phyloP scores from a whole-genome alignment of 768 basidiomycete genomes.

The Boletus pseudopeckii region DNA sequence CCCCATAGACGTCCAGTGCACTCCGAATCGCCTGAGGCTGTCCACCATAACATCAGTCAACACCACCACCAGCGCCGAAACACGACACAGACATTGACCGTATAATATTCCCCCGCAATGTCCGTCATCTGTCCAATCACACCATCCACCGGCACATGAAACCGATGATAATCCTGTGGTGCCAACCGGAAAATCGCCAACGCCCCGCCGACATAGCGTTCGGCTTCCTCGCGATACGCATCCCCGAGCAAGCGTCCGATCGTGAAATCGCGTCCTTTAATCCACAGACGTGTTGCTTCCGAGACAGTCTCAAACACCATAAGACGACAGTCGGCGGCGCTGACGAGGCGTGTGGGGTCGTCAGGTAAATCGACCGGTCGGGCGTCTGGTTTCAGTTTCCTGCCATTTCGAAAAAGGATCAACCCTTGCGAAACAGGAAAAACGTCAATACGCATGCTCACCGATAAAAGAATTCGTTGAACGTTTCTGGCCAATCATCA shows the following conservation, averaged over 20 bases:
- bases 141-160: conserved; percentile 86
- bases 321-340: conserved; percentile 93
- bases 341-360: conserved; percentile 77
- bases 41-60: background rate
- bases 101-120: conserved; percentile 92
- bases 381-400: conserved; percentile 82
- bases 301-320: conserved; percentile 87
- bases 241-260: conserved; percentile 78
- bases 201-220: conserved; percentile 74
- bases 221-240: conserved; percentile 62
- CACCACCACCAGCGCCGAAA: background rate
- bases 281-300: conserved; percentile 90
- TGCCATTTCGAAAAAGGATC: conserved; percentile 25
- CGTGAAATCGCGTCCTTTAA: conserved; percentile 94
- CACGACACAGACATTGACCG: conserved; percentile 74
- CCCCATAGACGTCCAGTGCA: conserved; percentile 87
- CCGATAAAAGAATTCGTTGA: conserved; percentile 92
- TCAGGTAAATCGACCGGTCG: conserved; percentile 71
- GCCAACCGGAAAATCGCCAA: conserved; percentile 89
- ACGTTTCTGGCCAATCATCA: conserved; percentile 55
- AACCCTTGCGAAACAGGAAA: background rate
- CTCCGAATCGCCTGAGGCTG: conserved; percentile 93
- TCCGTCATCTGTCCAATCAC: conserved; percentile 77
- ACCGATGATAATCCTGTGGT: conserved; percentile 95
- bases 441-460: conserved; percentile 17